These are phyloP conservation scores for Coelastrella sp. DNA, from an alignment of 139 green algal genomes.

Conservation along the genomic window DNA sequence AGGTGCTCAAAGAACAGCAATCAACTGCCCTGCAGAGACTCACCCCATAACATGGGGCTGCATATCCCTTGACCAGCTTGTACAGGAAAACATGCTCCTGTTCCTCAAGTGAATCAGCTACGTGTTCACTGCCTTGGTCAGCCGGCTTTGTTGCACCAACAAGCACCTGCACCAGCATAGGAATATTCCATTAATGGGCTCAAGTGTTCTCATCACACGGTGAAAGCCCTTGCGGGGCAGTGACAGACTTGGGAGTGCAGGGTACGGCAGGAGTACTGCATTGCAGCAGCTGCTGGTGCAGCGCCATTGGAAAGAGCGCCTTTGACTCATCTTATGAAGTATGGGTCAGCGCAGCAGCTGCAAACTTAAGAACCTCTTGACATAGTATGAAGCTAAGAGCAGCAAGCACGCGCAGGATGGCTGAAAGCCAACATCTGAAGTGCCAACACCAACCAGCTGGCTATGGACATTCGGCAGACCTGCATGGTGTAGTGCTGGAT, in stretches of 20 bases:
- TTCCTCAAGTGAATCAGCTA: not conserved
- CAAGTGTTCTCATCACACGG: too few species aligned
- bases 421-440: slow-evolving; percentile 75
- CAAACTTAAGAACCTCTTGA: too few species aligned
- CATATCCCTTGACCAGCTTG: slow-evolving; percentile 68
- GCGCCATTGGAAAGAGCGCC: too few species aligned
- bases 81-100: slow-evolving; percentile 82
- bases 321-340: too few species aligned
- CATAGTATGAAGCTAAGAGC: too few species aligned
- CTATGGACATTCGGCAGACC: not conserved
- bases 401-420: not conserved
- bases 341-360: not conserved
- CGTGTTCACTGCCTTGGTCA: not conserved
- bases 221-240: too few species aligned
- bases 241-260: too few species aligned
- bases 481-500: slow-evolving; percentile 31
- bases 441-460: not conserved
- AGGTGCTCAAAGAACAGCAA: not conserved
- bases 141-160: not conserved
- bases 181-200: too few species aligned
- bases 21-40: not conserved
- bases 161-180: not conserved
- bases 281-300: too few species aligned
- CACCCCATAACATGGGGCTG: slow-evolving; percentile 76
- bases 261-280: too few species aligned